Base-by-base conservation (phyloP, 2,329 filamentous ascomycete genomes). In the Mycocentrospora acerina region DNA sequence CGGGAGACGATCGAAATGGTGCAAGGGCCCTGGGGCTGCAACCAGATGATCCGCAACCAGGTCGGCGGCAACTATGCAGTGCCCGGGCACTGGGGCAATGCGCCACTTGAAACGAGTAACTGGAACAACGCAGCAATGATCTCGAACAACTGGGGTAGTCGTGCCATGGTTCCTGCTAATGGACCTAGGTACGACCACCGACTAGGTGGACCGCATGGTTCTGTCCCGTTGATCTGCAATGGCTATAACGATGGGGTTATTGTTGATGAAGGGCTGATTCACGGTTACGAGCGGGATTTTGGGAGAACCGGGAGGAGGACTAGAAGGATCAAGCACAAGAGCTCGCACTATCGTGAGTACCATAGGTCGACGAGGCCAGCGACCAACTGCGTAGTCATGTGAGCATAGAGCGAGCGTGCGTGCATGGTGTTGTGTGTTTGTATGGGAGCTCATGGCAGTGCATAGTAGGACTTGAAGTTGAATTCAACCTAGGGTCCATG, bases 1-100 rank as follows among this genome's bases (percentile, higher is more conserved):
- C 37, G 44, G 16, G 59, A 62, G 33, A 59, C 54, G 3, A 57
- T 60, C 4, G 51, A 62, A 29, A 62, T 62, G 59, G 50, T 63
- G 4, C 57, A 62, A 37, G 54, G 56, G 1, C 52, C 57, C 5
- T 63, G 61, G 59, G 59, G 57, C 7, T 60, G 57, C 24, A 61
- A 62, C 13, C 59, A 62, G 33, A 34, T 61, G 42, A 48, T 61
- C n/a, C 52, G 59, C 6, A 56, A 51, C 15, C 44, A 58, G 13
- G 36, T 53, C 24, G 55, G 59, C 14, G 67, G 65, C 7, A 50
- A 37, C 17, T 34, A 53, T 26, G 43, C 46, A 12, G 45, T 60
- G 25, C 51, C 55, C 7, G 53, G 57, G 16, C 44, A 51, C 29
- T 62, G 59, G 60, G 58, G 58, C 4, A 50, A 46, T 19, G 47